These are phyloP conservation scores for Penicillium canariense DNA, from an alignment of 495 filamentous ascomycete genomes.

Conservation along the genomic window DNA sequence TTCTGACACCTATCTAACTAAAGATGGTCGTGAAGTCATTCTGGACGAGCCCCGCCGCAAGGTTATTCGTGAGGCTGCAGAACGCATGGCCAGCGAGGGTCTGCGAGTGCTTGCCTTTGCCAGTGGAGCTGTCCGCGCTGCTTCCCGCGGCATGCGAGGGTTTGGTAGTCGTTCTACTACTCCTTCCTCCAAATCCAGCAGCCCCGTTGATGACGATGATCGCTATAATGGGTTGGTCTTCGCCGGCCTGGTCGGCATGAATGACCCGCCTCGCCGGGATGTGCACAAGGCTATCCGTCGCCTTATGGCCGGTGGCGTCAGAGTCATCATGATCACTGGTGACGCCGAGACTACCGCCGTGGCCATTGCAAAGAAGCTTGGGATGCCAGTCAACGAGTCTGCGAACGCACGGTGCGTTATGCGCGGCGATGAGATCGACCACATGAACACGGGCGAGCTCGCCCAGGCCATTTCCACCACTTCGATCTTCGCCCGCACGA, in stretches of 20 bases:
- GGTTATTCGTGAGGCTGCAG: conserved; percentile 75
- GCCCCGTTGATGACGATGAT: conserved; percentile 59
- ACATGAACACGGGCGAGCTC: conserved; percentile 81
- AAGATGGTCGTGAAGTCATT: conserved; percentile 81
- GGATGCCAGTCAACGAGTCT: conserved; percentile 69
- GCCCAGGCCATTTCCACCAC: conserved; percentile 79
- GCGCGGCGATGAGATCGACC: conserved; percentile 84
- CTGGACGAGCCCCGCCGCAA: conserved; percentile 75
- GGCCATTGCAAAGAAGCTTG: conserved; percentile 87
- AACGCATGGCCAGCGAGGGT: conserved; percentile 88
- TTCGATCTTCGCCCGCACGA: conserved; percentile 92
- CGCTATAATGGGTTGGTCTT: conserved; percentile 81
- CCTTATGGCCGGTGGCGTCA: conserved; percentile 89
- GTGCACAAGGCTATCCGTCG: conserved; percentile 87
- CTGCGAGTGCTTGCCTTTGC: conserved; percentile 90
- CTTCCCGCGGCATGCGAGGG: conserved; percentile 29
- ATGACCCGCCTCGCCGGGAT: conserved; percentile 85
- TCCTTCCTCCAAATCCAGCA: conserved; percentile 44
- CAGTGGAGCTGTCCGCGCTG: conserved; percentile 57
- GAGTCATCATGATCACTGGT: conserved; percentile 98
- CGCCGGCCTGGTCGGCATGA: conserved; percentile 93
- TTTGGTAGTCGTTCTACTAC: conserved; percentile 50
- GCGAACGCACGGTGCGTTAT: conserved; percentile 64
- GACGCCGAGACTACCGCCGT: conserved; percentile 92
- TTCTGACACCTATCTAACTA: conserved; percentile 87